Evolutionary conservation across 2,329 filamentous ascomycete genomes (phyloP).

Genomic region (Curvularia lunata): DNA sequence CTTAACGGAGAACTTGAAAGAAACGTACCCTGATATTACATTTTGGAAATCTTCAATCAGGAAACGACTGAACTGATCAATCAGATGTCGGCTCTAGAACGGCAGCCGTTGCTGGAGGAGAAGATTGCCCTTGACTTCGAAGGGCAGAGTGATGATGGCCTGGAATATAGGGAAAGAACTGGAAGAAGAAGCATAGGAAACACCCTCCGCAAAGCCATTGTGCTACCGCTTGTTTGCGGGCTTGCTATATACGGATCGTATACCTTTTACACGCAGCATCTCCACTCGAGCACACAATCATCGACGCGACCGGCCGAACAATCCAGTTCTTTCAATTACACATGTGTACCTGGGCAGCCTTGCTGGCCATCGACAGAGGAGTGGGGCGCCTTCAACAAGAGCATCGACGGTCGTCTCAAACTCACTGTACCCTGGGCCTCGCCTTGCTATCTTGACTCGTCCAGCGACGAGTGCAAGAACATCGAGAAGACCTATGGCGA

Average conservation of each 20-base stretch:
- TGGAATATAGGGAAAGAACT: background rate
- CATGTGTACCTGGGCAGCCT: conserved; percentile 45
- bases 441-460: conserved; percentile 35
- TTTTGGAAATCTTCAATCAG: background rate
- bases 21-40: background rate
- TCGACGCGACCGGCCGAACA: background rate
- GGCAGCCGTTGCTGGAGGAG: conserved; percentile 21
- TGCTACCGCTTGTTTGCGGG: conserved; percentile 15
- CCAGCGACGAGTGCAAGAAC: conserved; percentile 29
- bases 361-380: conserved; percentile 46
- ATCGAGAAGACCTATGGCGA: conserved; percentile 36
- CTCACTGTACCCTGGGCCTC: conserved; percentile 43
- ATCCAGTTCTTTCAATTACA: conserved; percentile 32
- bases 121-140: conserved; percentile 18
- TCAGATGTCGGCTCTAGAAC: conserved; percentile 23
- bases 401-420: conserved; percentile 38
- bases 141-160: background rate
- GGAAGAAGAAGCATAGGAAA: background rate
- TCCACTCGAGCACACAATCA: background rate
- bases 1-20: background rate
- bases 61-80: background rate
- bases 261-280: conserved; percentile 6
- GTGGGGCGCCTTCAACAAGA: conserved; percentile 43
- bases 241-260: conserved; percentile 13
- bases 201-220: conserved; percentile 4